Conservation (phyloP, 2,329 filamentous ascomycete genomes). For the Pseudogymnoascus sp. region DNA sequence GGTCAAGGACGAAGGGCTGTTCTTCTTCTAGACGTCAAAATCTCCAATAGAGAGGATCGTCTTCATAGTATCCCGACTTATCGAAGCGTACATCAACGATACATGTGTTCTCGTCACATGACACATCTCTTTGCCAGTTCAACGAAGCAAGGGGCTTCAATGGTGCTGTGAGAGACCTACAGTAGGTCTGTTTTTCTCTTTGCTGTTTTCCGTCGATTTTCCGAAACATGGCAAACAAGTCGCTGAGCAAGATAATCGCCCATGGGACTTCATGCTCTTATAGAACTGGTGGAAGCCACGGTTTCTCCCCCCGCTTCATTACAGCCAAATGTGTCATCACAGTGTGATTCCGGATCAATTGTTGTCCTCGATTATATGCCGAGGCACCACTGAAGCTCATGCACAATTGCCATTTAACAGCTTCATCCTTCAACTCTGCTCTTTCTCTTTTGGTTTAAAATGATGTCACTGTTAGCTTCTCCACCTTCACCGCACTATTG, state of each 20-base stretch:
- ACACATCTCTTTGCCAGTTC: not conserved
- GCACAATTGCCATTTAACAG: not conserved
- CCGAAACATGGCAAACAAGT: not conserved
- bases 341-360: not conserved
- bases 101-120: not conserved
- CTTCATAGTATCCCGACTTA: not conserved
- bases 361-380: not conserved
- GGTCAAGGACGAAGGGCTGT: not conserved
- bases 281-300: not conserved
- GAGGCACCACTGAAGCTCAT: not conserved
- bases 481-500: not conserved
- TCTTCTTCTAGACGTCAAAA: not conserved
- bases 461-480: not conserved
- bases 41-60: not conserved
- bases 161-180: not conserved
- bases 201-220: not conserved
- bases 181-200: not conserved
- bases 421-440: not conserved
- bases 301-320: not conserved
- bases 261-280: not conserved
- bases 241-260: not conserved
- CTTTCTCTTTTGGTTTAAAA: not conserved
- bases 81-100: not conserved
- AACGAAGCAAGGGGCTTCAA: not conserved
- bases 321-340: not conserved